Base-by-base conservation (phyloP, 495 filamentous ascomycete species). In the Talaromyces proteolyticus region DNA sequence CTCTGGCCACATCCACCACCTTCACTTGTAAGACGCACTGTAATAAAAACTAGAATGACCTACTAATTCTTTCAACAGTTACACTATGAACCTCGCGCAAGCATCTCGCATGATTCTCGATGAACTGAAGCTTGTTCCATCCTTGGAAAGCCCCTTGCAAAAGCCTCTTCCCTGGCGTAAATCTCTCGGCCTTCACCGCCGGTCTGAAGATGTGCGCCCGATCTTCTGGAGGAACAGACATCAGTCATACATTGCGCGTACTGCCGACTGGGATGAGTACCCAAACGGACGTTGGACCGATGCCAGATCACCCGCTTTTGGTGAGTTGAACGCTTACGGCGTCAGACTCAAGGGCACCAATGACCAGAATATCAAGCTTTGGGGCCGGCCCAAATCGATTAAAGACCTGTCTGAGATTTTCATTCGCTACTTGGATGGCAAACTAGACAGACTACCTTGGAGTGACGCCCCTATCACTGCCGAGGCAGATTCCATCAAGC, bases 281-380 rank as follows among this genome's bases (percentile, higher is more conserved):
- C 94, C 94, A 40, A 99, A 99, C 73, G 94, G 94, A 29, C 87
- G 94, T 65, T 99, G 94, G 94, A 95, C 94, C 65, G 94, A 99
- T 67, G 89, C 91, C 26, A 80, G 94, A 47, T 97, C 94, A 23
- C 94, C 94, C 51, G 94, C 94, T 18, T 99, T 96, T 55, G 94
- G 94, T 59, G 90, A 96, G 68, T 77, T 99, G 36, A 94, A 99
- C 69, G 81, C 88, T 23, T 99, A 99, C 61, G 93, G 92, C 16
- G 87, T 97, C 54, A 90, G 92, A 42, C 71, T 99, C 53, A 94
- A 91, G 52, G 94, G 94, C n/a, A 92, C 88, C 6, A 99, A 96
- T 63, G 92, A 97, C 67, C 85, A 89, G 52, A 97, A 97, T 69
- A 84, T 90, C 63, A 91, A 96, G 70, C 79, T 92, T 44, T 99